Evolutionary conservation across 2,329 filamentous ascomycete species (phyloP), one percentile per base, ranked within the genome.

Genomic region (Ceratocystis variospora): DNA sequence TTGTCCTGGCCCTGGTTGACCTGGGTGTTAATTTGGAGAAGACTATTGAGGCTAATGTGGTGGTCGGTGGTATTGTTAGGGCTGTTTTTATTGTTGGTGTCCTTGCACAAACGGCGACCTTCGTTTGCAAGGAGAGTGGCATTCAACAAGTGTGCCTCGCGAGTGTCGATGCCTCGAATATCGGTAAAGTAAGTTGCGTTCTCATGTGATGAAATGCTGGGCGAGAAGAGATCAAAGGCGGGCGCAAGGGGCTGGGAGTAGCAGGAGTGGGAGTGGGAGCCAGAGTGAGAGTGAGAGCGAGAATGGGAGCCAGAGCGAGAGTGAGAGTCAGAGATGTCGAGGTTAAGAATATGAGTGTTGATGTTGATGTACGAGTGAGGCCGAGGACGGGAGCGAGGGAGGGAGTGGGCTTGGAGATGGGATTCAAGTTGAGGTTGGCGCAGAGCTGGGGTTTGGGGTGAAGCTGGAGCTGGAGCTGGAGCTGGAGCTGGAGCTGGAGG

Each of bases 131-230:
- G 28, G 55, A n/a, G 5, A 25, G 55, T n/a, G 55, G 28, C 25
- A 37, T 59, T 59, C 31, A 59, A n/a, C 28, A 59, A 37, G n/a
- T 8, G 45, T 53, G n/a, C 45, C 45, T 48, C 22, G 62, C 44
- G 28, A 63, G 61, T 7, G 17, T 44, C 59, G 44, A 46, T 25
- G 46, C 55, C 57, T 59, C 45, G 41, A 68, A 66, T 61, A 33
- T 68, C 63, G 66, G 63, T 46, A 50, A 65, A 62, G 61, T 61
- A 66, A 10, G 63, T 25, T 28, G 25, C 44, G 48, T 63, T 65
- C 46, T 63, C 61, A 65, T 68, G 66, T 63, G 66, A 59, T 28
- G 55, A 50, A 19, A 66, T 33, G 33, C 63, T 48, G 6, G 66
- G 64, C 44, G 66, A 63, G 15, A 65, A 66, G 5, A 66, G 33